Conservation (phyloP, 2,329 filamentous ascomycete genomes). For the Aureobasidium leucospermi region DNA sequence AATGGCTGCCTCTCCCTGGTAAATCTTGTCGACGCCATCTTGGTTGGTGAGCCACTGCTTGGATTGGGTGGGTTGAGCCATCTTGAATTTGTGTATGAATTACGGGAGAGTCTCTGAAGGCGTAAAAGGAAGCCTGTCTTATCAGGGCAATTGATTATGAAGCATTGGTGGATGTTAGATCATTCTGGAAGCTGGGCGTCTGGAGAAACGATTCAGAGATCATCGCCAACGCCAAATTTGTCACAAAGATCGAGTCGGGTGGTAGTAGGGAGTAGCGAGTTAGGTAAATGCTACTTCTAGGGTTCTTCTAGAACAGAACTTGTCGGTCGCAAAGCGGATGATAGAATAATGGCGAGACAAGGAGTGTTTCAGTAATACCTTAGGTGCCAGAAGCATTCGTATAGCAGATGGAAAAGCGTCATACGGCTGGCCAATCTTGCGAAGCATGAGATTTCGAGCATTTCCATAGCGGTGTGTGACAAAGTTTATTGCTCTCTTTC, state of each 20-base stretch:
- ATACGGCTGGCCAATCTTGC: too few species aligned
- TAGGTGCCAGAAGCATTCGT: too few species aligned
- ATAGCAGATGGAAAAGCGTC: too few species aligned
- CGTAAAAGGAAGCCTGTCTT: background rate
- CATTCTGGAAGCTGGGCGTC: conserved; percentile 3
- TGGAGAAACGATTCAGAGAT: background rate
- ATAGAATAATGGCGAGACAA: too few species aligned
- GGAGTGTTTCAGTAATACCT: too few species aligned
- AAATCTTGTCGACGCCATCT: conserved; percentile 38
- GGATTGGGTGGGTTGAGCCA: conserved; percentile 19
- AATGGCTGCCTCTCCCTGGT: conserved; percentile 16
- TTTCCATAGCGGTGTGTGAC: background rate
- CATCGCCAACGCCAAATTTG: background rate
- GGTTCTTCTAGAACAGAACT: too few species aligned
- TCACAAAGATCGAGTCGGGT: background rate
- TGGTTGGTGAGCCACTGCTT: conserved; percentile 38
- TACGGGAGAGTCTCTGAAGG: background rate
- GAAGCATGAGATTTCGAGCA: too few species aligned
- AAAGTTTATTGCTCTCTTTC: background rate
- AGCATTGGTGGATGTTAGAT: background rate
- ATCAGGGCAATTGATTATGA: background rate
- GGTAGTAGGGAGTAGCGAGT: too few species aligned
- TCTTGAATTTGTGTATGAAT: conserved; percentile 1
- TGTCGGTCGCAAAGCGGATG: too few species aligned
- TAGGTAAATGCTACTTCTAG: too few species aligned